Base-by-base conservation (phyloP, 1,284 basidiomycete genomes). In the Pterulicium gracile region DNA sequence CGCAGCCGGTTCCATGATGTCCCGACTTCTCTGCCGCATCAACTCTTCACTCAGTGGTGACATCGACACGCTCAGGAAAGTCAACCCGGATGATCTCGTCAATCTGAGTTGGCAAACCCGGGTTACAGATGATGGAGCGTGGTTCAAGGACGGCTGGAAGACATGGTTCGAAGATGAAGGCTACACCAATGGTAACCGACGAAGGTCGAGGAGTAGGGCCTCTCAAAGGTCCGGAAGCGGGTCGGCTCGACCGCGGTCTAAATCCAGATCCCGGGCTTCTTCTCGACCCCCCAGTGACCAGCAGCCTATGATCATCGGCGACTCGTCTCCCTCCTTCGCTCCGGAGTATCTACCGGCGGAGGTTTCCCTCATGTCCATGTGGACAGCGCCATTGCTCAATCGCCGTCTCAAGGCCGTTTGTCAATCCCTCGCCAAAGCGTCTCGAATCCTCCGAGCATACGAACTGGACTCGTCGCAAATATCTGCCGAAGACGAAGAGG, bases 231-330 rank as follows among this genome's bases (percentile, higher is more conserved):
- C 56, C 3, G 50, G 50, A 15, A 24, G 51, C 24, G 39, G 47
- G 12, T 51, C 54, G 24, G 2, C 45, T 47, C 20, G 44, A 56
- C 4, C 58, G 43, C 46, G 27, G n/a, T 59, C 57, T 36, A 58
- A 53, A n/a, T 54, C 51, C 24, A 63, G 54, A 42, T 54, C 47
- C 46, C 58, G 32, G 52, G 58, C 49, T 56, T 46, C 48, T 51
- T 19, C 20, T 56, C 27, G 51, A 53, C 40, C 49, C 50, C 27
- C 47, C 46, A 3, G 22, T 50, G 5, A 59, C 49, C 63, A 72
- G 4, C 83, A 86, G 50, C 79, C 83, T 0, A 64, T 87, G 43
- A 77, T 87, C 50, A 81, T 87, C 44, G 83, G 83, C 14, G 83
- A 87, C 58, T 79, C 74, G 43, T 70, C 70, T n/a, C 72, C 67